Base-by-base conservation (phyloP, 176 grass and related monocot genomes). In the Saccharum officinarum region DNA sequence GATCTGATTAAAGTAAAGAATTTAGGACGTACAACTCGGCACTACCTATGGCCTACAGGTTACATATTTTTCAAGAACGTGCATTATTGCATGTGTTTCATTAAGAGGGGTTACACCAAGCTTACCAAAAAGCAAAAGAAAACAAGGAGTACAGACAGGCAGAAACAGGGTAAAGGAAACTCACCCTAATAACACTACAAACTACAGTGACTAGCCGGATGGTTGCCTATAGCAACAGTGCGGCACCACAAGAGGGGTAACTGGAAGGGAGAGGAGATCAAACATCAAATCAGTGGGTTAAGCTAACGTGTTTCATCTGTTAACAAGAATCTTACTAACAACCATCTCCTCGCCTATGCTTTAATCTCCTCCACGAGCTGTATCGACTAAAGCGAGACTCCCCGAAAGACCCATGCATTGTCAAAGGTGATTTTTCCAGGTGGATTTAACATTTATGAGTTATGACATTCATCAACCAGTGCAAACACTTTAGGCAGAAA, bases 1-100 rank as follows among this genome's bases (percentile, higher is more conserved):
- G 57, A 66, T 80, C 40, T 73, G 15, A 42, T 57, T 18, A 14
- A 49, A 80, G 67, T 63, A 65, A 65, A 50, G 15, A 85, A 74
- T 71, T 72, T 39, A 47, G 54, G 28, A 71, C 4, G 47, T 45
- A 33, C 28, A 80, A 13, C 8, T 63, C 23, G 33, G 15, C 26
- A 13, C 34, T 63, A 47, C n/a, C 22, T 20, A 64, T 37, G 3
- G 7, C 40, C 11, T 9, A 33, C 49, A 85, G 26, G 67, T 57
- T 22, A 57, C 7, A 0, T 57, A 22, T 54, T 54, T 57, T 57
- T 57, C 54, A 57, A 22, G 54, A 57, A 57, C 2, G 7, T 57
- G 54, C 54, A 57, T 57, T 22, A 22, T 9, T 57, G 54, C 54
- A 57, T 57, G 52, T 55, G 54, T 54, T 57, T 57, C 54, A 57